phyloP scores from a whole-genome alignment of 2,329 filamentous ascomycete species.

The Aspergillus fructus region DNA sequence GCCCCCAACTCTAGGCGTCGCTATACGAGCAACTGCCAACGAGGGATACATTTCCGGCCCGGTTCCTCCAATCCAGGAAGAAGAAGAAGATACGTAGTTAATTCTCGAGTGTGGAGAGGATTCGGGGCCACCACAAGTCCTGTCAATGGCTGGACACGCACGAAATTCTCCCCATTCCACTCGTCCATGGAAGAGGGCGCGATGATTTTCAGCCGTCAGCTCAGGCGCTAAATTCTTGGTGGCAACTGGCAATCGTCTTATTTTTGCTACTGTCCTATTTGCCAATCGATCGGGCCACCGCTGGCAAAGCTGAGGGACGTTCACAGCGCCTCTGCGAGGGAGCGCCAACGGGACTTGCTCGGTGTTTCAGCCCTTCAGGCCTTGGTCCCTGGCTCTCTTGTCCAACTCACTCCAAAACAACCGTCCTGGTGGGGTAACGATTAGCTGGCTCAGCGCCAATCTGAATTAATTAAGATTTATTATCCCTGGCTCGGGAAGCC shows the following conservation, averaged over 20 bases:
- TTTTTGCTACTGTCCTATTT: constrained; percentile 2
- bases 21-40: neutral
- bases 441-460: neutral
- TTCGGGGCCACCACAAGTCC: neutral
- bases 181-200: neutral
- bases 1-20: neutral
- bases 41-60: neutral
- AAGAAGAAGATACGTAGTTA: neutral
- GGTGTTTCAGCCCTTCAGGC: constrained; percentile 2
- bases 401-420: neutral
- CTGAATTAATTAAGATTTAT: constrained; percentile 6
- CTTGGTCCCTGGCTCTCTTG: neutral
- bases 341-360: constrained; percentile 1
- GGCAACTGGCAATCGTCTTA: neutral
- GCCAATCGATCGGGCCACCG: neutral
- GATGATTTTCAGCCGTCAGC: constrained; percentile 2
- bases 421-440: neutral
- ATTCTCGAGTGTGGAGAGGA: neutral
- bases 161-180: neutral
- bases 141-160: constrained; percentile 1
- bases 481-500: neutral
- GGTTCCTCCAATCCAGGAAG: neutral
- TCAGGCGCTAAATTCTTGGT: neutral
- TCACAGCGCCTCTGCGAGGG: neutral
- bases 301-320: neutral